A percentile compares a stretch with the other conserved stretches of the same genome.
Conservation (phyloP, 2,329 filamentous ascomycete genomes). For the Colletotrichum coccodes region DNA sequence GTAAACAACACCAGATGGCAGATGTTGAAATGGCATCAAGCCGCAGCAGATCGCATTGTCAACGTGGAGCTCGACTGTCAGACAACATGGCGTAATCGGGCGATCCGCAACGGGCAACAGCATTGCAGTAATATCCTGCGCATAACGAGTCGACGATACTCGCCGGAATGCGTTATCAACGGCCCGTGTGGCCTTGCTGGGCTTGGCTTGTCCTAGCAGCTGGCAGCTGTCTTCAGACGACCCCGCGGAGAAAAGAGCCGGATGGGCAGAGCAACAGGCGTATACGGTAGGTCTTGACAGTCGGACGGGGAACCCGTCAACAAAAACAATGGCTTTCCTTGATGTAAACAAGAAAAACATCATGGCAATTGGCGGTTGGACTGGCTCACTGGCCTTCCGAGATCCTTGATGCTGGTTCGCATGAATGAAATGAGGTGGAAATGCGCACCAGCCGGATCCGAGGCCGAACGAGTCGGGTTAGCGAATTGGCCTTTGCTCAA, state of each 20-base stretch:
- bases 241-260: slow-evolving; percentile 12
- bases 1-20: neutral
- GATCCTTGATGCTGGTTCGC: slow-evolving; percentile 35
- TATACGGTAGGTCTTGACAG: neutral
- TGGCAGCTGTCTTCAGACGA: slow-evolving; percentile 5
- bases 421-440: slow-evolving; percentile 35
- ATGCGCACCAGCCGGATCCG: slow-evolving; percentile 26
- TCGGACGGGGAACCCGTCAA: slow-evolving; percentile 26
- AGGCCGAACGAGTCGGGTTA: slow-evolving; percentile 25
- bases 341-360: slow-evolving; percentile 23
- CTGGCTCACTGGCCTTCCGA: slow-evolving; percentile 9
- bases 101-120: slow-evolving; percentile 24
- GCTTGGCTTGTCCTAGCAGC: slow-evolving; percentile 11
- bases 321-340: slow-evolving; percentile 26
- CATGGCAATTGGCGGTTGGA: slow-evolving; percentile 24
- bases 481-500: slow-evolving; percentile 22
- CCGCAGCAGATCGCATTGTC: slow-evolving; percentile 19
- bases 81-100: slow-evolving; percentile 13
- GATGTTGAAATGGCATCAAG: slow-evolving; percentile 21
- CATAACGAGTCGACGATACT: slow-evolving; percentile 16
- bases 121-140: slow-evolving; percentile 29
- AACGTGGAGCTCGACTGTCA: slow-evolving; percentile 15
- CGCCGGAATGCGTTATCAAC: slow-evolving; percentile 27
- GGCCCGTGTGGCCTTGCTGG: slow-evolving; percentile 21
- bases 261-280: neutral